Percentiles rank a stretch among this genome's conserved stretches.
These are phyloP conservation scores for Antarctomyces pellizariae DNA, from an alignment of 495 filamentous ascomycete genomes.

Conservation along the genomic window DNA sequence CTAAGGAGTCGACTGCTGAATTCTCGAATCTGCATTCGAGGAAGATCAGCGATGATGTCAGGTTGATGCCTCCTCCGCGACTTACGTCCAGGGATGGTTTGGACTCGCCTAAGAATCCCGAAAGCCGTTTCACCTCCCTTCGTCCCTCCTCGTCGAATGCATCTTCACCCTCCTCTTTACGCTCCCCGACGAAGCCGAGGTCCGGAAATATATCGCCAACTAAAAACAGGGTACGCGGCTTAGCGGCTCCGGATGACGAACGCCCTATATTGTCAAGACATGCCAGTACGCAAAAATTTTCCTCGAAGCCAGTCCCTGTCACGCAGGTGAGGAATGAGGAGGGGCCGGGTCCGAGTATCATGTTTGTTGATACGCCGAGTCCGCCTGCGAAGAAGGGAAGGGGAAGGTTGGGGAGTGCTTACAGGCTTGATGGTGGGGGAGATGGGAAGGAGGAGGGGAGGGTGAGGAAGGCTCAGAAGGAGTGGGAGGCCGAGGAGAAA, in stretches of 20 bases:
- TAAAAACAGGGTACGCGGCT: conserved; percentile 1
- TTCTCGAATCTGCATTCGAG: too few species aligned
- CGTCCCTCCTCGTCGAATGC: too few species aligned
- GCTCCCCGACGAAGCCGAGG: conserved; percentile 4
- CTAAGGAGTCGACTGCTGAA: too few species aligned
- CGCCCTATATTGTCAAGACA: conserved; percentile 26
- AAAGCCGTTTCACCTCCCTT: too few species aligned
- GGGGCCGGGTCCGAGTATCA: conserved; percentile 45
- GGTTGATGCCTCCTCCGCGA: too few species aligned
- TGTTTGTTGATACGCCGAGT: conserved; percentile 36
- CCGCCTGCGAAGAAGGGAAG: conserved; percentile 8
- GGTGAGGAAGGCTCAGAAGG: too few species aligned
- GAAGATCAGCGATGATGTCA: too few species aligned
- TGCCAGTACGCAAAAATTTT: conserved; percentile 34
- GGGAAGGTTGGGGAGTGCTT: conserved; percentile 7
- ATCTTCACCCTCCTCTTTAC: conserved; percentile 4
- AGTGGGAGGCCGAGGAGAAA: conserved; percentile 3
- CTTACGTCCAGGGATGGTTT: too few species aligned
- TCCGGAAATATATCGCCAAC: conserved; percentile 1
- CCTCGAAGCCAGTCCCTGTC: conserved; percentile 50
- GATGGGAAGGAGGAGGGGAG: too few species aligned
- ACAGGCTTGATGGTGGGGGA: too few species aligned
- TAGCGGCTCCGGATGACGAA: conserved; percentile 7
- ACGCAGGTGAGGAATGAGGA: conserved; percentile 42
- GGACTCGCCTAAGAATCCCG: conserved; percentile 1